Evolutionary conservation across 371 early-diverging fungal species (phyloP).

Genomic region (Mucor lusitanicus): DNA sequence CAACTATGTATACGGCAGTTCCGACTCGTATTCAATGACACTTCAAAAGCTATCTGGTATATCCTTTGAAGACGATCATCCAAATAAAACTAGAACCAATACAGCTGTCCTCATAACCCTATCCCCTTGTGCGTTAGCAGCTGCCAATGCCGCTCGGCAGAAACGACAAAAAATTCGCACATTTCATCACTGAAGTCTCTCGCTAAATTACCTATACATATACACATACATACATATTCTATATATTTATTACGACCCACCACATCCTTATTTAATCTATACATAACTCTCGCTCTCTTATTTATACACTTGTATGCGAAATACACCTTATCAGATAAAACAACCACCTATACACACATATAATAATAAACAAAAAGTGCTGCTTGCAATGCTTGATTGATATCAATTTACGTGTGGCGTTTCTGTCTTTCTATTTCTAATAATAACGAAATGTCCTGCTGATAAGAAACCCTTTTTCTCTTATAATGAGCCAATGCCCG

Average conservation of each 20-base stretch:
- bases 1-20: neutral
- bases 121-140: conserved; percentile 23
- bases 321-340: neutral
- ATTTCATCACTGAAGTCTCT: neutral
- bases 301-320: neutral
- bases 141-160: conserved; percentile 27
- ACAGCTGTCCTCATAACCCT: conserved; percentile 24
- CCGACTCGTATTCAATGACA: conserved; percentile 2
- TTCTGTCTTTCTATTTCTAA: neutral
- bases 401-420: neutral
- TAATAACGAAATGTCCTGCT: neutral
- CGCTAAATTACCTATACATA: neutral
- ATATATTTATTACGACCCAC: neutral
- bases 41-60: conserved; percentile 16
- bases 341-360: neutral
- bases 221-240: neutral
- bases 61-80: neutral
- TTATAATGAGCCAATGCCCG: neutral
- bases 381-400: neutral
- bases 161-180: conserved; percentile 9
- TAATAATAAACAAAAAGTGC: neutral
- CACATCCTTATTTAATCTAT: neutral
- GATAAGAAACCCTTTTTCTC: neutral
- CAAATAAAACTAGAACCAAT: neutral
- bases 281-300: neutral